Conservation (phyloP, 2,329 filamentous ascomycete genomes). For the Coniochaeta hoffmannii region DNA sequence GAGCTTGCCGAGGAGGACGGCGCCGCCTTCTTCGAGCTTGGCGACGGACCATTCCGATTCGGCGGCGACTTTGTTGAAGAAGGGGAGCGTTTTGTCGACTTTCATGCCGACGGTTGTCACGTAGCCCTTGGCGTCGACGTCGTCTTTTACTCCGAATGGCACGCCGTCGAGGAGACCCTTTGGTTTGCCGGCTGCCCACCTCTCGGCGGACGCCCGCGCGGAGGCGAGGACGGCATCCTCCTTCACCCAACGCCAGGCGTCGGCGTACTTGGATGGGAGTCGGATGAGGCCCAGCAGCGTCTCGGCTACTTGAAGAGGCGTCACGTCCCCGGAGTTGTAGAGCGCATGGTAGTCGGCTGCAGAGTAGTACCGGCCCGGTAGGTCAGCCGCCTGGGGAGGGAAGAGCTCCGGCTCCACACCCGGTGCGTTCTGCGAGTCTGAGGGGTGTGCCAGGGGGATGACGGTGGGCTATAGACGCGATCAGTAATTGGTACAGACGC, state of each 20-base stretch:
- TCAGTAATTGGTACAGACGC: not conserved
- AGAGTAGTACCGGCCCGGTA: constrained; percentile 54
- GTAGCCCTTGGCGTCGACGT: constrained; percentile 65
- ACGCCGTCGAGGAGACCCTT: constrained; percentile 72
- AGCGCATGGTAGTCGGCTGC: constrained; percentile 69
- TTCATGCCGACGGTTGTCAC: constrained; percentile 57
- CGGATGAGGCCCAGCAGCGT: constrained; percentile 64
- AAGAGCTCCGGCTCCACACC: constrained; percentile 34
- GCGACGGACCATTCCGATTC: constrained; percentile 63
- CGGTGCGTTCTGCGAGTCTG: constrained; percentile 23
- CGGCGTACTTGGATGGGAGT: constrained; percentile 53
- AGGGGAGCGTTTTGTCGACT: constrained; percentile 44
- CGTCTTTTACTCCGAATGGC: constrained; percentile 78
- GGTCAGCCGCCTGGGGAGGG: constrained; percentile 29
- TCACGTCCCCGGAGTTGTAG: constrained; percentile 62
- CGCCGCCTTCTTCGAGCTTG: constrained; percentile 56
- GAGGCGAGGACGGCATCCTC: constrained; percentile 56
- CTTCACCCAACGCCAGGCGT: constrained; percentile 65
- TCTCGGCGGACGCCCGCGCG: constrained; percentile 63
- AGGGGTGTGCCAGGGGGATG: constrained; percentile 36
- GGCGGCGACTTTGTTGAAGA: constrained; percentile 39
- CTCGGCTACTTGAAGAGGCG: constrained; percentile 65
- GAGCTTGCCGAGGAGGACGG: constrained; percentile 63
- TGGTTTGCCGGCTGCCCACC: constrained; percentile 60
- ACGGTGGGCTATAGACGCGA: constrained; percentile 41